Percentiles rank a stretch among this genome's conserved stretches.
phyloP scores from a whole-genome alignment of 208 protist species.

The Trypanosoma rangeli region DNA sequence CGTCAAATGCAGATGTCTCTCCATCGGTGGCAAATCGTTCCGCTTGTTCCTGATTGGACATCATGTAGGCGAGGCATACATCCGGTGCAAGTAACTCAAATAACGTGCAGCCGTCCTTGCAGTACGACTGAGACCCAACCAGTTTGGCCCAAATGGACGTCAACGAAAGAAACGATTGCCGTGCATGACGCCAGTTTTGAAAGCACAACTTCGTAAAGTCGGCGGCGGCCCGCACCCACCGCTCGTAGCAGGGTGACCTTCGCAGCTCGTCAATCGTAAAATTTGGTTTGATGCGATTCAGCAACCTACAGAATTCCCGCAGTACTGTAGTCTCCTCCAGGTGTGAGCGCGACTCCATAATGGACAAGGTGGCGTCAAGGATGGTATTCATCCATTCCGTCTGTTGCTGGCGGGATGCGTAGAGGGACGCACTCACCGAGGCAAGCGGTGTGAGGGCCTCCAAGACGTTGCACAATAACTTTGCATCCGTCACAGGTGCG shows the following conservation, averaged over 20 bases:
- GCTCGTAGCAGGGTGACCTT: conserved; percentile 26
- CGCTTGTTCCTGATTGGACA: conserved; percentile 28
- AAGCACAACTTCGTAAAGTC: conserved; percentile 32
- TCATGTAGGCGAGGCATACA: conserved; percentile 27
- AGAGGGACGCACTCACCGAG: conserved; percentile 31
- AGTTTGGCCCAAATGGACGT: conserved; percentile 32
- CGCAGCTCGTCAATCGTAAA: conserved; percentile 53
- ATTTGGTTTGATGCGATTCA: conserved; percentile 67
- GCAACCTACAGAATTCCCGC: conserved; percentile 44
- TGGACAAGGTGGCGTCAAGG: conserved; percentile 47
- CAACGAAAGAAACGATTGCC: conserved; percentile 29
- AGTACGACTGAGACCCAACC: conserved; percentile 30
- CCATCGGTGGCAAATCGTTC: conserved; percentile 13
- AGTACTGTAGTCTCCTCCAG: conserved; percentile 28
- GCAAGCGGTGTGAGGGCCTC: conserved; percentile 29
- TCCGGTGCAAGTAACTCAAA: conserved; percentile 26
- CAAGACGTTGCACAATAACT: conserved; percentile 24
- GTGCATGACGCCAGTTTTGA: conserved; percentile 30
- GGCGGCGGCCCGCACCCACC: conserved; percentile 32
- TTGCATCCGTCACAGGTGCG: conserved; percentile 3
- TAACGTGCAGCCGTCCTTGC: conserved; percentile 22
- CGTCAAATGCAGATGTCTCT: conserved; percentile 21
- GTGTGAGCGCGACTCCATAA: conserved; percentile 48
- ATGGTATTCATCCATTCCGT: conserved; percentile 39
- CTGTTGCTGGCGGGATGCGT: conserved; percentile 22